Evolutionary conservation across 306 rosid species (phyloP).

Genomic region (Pyrus bretschneideri): DNA sequence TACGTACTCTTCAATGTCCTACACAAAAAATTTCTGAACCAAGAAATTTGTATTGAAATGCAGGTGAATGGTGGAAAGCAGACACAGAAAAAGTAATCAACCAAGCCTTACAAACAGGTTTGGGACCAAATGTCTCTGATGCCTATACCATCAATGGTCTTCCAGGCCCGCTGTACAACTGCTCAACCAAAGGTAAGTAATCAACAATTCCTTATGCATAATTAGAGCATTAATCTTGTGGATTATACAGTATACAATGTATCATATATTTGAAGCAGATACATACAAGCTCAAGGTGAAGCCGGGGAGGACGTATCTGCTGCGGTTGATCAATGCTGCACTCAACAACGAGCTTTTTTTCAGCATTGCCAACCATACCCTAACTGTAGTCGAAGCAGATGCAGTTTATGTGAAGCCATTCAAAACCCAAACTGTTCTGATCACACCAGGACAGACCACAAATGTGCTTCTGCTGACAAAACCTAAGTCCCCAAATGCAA

Average conservation of each 20-base stretch:
- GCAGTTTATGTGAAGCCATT: constrained; percentile 64
- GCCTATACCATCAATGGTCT: constrained; percentile 68
- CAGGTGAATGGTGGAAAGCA: constrained; percentile 85
- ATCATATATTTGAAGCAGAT: constrained; percentile 25
- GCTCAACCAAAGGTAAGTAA: constrained; percentile 53
- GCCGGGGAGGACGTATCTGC: constrained; percentile 52
- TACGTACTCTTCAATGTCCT: neutral
- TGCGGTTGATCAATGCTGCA: constrained; percentile 58
- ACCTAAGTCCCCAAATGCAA: constrained; percentile 40
- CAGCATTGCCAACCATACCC: constrained; percentile 67
- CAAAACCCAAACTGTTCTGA: constrained; percentile 37
- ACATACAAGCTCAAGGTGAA: constrained; percentile 55
- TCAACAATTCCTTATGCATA: neutral
- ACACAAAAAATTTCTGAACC: neutral
- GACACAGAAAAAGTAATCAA: constrained; percentile 58
- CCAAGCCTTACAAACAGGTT: constrained; percentile 59
- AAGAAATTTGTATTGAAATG: neutral
- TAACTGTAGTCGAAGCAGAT: constrained; percentile 63
- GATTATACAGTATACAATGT: neutral
- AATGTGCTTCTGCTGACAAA: constrained; percentile 55
- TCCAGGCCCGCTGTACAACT: constrained; percentile 54
- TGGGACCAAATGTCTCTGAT: constrained; percentile 62
- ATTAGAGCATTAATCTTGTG: neutral
- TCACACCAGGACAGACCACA: constrained; percentile 69
- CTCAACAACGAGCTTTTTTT: constrained; percentile 62